Conservation (phyloP, 441 rosid genomes). For the Syzygium syzygioides region DNA sequence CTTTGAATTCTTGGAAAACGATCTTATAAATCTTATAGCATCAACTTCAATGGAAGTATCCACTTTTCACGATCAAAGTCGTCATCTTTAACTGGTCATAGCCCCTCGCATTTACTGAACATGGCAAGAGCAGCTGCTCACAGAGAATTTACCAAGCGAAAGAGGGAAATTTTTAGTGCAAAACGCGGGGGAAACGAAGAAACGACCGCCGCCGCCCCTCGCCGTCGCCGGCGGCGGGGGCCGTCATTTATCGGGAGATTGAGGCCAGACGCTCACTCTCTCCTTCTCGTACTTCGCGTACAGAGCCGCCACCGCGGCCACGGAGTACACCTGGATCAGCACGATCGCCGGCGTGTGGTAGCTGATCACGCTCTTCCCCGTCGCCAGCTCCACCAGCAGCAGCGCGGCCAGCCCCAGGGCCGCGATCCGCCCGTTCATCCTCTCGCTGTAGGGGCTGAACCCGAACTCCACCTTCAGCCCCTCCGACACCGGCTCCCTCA, state of each 20-base stretch:
- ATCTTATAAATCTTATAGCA: background rate
- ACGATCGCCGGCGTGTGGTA: constrained; percentile 75
- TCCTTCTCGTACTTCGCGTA: constrained; percentile 69
- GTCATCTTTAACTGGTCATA: background rate
- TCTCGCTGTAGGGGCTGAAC: constrained; percentile 64
- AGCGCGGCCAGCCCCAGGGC: constrained; percentile 64
- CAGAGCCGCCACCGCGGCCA: constrained; percentile 60
- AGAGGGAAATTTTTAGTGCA: background rate
- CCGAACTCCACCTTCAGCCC: constrained; percentile 78
- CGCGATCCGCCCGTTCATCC: constrained; percentile 71
- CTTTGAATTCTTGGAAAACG: background rate
- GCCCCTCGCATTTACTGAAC: background rate
- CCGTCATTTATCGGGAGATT: background rate
- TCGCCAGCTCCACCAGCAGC: constrained; percentile 74
- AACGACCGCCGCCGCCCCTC: background rate
- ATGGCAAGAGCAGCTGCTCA: background rate
- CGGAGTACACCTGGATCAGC: constrained; percentile 60
- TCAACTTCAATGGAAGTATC: background rate
- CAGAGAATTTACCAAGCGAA: background rate
- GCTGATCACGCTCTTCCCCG: constrained; percentile 73
- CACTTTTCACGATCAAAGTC: background rate
- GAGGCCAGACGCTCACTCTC: constrained; percentile 72
- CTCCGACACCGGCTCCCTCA: constrained; percentile 56
- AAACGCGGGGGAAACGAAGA: background rate
- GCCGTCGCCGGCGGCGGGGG: background rate